phyloP scores from a whole-genome alignment of 2,329 filamentous ascomycete species.

The Phyllosticta citriasiana region DNA sequence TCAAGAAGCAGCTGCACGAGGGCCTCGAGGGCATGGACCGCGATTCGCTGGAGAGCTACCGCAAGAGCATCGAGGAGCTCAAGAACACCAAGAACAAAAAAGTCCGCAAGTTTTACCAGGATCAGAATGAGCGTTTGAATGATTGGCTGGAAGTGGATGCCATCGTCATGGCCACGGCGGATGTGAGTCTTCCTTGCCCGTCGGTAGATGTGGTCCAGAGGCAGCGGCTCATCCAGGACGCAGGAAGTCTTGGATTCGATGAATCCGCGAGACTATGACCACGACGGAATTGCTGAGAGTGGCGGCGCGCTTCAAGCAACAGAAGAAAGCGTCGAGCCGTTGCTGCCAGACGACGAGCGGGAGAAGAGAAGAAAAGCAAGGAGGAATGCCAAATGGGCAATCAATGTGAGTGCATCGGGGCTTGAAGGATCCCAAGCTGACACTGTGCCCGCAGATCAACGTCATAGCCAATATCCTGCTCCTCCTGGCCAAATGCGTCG shows the following conservation, averaged over 20 bases:
- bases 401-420: slow-evolving; percentile 33
- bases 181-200: slow-evolving; percentile 16
- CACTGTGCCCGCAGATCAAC: slow-evolving; percentile 35
- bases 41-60: slow-evolving; percentile 35
- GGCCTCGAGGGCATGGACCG: slow-evolving; percentile 34
- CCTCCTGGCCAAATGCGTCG: slow-evolving; percentile 45
- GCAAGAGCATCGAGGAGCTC: slow-evolving; percentile 26
- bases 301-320: slow-evolving; percentile 39
- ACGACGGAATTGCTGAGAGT: slow-evolving; percentile 45
- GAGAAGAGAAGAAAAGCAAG: slow-evolving; percentile 37
- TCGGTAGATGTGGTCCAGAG: too few species aligned
- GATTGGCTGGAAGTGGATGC: slow-evolving; percentile 52
- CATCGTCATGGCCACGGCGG: slow-evolving; percentile 45
- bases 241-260: slow-evolving; percentile 45
- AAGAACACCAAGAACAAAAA: slow-evolving; percentile 45
- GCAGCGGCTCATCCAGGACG: slow-evolving; percentile 21
- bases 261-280: slow-evolving; percentile 45
- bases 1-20: slow-evolving; percentile 41
- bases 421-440: background rate
- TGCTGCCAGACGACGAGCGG: slow-evolving; percentile 47
- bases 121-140: slow-evolving; percentile 44
- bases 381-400: slow-evolving; percentile 45
- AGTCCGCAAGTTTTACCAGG: slow-evolving; percentile 44
- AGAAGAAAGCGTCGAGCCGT: slow-evolving; percentile 42
- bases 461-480: slow-evolving; percentile 50